phyloP scores from a whole-genome alignment of 805 yeast genomes.

The Dipodascus albidus region DNA sequence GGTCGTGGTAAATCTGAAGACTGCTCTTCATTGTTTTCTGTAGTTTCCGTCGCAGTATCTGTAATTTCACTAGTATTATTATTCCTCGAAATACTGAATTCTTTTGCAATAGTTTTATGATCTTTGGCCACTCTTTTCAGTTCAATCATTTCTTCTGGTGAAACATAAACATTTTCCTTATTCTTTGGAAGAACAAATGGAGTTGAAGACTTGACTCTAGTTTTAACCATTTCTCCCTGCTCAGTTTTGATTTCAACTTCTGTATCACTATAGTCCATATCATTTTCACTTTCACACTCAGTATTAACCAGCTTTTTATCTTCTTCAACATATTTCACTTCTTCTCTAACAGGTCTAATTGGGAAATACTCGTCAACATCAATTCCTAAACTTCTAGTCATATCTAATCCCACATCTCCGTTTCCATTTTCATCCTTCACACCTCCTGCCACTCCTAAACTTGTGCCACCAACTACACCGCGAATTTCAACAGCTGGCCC shows the following conservation, averaged over 20 bases:
- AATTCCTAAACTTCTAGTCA: not conserved
- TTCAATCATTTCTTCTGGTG: conserved; percentile 9
- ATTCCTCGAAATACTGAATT: conserved; percentile 7
- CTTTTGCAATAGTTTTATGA: conserved; percentile 11
- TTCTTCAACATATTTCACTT: conserved; percentile 6
- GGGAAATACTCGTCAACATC: conserved; percentile 2
- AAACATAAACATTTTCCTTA: not conserved
- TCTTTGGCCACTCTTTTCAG: conserved; percentile 9
- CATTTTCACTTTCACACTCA: conserved; percentile 1
- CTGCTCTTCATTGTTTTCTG: conserved; percentile 8
- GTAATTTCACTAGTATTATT: not conserved
- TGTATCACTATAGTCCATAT: conserved; percentile 5
- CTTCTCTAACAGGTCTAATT: not conserved
- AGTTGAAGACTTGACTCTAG: not conserved
- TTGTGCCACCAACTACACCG: not conserved
- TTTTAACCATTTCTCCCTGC: not conserved
- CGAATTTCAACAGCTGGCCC: not conserved
- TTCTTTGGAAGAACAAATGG: not conserved
- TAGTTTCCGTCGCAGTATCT: conserved; percentile 8
- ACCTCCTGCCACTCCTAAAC: not conserved
- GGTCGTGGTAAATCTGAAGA: conserved; percentile 1
- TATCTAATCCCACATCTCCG: conserved; percentile 1
- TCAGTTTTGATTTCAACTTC: conserved; percentile 10
- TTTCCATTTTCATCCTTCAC: conserved; percentile 6
- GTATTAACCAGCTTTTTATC: conserved; percentile 4